These are phyloP conservation scores for Musa balbisiana DNA, from an alignment of 202 grass and related monocot genomes.

Conservation along the genomic window DNA sequence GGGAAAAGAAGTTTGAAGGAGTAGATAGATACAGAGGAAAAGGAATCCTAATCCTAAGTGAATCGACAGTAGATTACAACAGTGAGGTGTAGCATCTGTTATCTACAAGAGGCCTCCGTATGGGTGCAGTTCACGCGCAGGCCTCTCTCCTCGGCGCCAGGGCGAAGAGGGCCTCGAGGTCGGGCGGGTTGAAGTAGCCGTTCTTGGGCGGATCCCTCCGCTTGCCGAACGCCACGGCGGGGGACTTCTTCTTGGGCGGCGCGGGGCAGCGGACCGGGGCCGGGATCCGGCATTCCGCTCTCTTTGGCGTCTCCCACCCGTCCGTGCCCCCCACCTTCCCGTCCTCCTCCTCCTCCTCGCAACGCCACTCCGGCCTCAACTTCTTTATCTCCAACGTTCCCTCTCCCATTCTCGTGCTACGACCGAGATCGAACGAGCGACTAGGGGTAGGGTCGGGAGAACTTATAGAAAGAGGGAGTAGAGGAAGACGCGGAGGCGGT, in stretches of 20 bases:
- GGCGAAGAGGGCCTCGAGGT: slow-evolving; percentile 64
- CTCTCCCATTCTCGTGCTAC: too few relatives aligned
- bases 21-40: too few relatives aligned
- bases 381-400: background rate
- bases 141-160: slow-evolving; percentile 35
- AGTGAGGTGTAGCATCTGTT: too few relatives aligned
- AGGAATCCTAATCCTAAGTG: too few relatives aligned
- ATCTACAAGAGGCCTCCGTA: too few relatives aligned
- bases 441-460: background rate
- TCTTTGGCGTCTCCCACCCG: slow-evolving; percentile 70
- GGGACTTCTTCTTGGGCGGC: slow-evolving; percentile 40
- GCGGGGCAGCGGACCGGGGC: slow-evolving; percentile 36
- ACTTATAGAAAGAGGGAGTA: background rate
- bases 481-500: background rate
- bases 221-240: background rate
- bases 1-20: too few relatives aligned
- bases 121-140: slow-evolving; percentile 28
- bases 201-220: slow-evolving; percentile 39
- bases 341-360: background rate
- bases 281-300: slow-evolving; percentile 57
- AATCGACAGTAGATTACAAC: too few relatives aligned
- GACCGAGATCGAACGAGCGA: background rate
- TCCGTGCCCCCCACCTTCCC: slow-evolving; percentile 2
- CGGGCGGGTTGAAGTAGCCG: slow-evolving; percentile 66
- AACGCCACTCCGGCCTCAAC: slow-evolving; percentile 5